Evolutionary conservation across 2,329 filamentous ascomycete species (phyloP).

Genomic region (Aspergillus niger): DNA sequence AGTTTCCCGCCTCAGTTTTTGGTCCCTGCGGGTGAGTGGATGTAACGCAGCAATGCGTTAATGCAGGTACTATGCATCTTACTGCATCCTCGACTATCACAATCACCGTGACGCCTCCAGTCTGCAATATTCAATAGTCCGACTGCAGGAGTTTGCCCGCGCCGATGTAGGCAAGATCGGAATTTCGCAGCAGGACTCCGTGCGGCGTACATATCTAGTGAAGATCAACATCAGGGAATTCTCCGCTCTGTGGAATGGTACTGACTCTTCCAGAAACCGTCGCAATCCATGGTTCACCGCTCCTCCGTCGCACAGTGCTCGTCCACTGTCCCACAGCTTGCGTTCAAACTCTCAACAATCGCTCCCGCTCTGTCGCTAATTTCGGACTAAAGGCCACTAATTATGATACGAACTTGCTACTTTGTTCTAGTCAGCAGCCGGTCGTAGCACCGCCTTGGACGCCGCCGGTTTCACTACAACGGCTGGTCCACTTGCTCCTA

Average conservation of each 20-base stretch:
- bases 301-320: constrained; percentile 9
- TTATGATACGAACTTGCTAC: constrained; percentile 2
- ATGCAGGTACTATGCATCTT: constrained; percentile 10
- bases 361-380: not conserved
- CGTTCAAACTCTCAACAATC: not conserved
- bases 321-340: not conserved
- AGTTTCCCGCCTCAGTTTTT: not conserved
- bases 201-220: constrained; percentile 2
- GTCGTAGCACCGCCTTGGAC: not conserved
- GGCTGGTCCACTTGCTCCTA: not conserved
- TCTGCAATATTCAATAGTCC: not conserved
- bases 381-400: constrained; percentile 7
- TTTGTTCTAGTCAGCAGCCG: not conserved
- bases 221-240: constrained; percentile 18
- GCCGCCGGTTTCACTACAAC: constrained; percentile 1
- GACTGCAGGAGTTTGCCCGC: not conserved
- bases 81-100: constrained; percentile 6
- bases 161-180: constrained; percentile 10
- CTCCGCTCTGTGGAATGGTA: constrained; percentile 16
- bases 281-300: constrained; percentile 22
- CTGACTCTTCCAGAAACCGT: constrained; percentile 20
- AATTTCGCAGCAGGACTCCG: constrained; percentile 8
- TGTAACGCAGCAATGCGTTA: not conserved
- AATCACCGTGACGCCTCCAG: not conserved
- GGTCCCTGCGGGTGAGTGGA: not conserved